These are phyloP conservation scores for Polychaeton citri DNA, from an alignment of 2,329 filamentous ascomycete species.

Conservation along the genomic window DNA sequence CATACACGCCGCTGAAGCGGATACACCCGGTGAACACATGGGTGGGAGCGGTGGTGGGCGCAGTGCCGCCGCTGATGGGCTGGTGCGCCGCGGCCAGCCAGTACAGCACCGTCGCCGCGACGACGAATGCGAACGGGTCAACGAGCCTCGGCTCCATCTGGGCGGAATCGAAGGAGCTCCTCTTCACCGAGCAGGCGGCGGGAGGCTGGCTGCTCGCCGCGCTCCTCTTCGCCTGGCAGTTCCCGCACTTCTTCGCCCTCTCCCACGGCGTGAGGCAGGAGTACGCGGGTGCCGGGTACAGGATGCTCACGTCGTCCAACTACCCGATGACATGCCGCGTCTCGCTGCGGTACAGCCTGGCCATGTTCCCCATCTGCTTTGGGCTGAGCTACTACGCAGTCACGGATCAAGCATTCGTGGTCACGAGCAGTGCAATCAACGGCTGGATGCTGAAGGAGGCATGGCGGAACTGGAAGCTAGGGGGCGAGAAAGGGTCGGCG, in stretches of 20 bases:
- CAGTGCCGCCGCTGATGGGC: slow-evolving; percentile 91
- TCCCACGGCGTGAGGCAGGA: slow-evolving; percentile 82
- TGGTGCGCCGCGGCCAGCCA: slow-evolving; percentile 93
- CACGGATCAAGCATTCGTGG: slow-evolving; percentile 74
- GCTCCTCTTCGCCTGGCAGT: slow-evolving; percentile 89
- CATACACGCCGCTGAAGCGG: slow-evolving; percentile 88
- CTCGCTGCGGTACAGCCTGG: slow-evolving; percentile 70
- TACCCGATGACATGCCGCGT: slow-evolving; percentile 75
- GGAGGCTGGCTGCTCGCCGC: slow-evolving; percentile 84
- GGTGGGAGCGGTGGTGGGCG: slow-evolving; percentile 84
- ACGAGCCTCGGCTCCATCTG: slow-evolving; percentile 7
- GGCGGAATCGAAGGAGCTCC: slow-evolving; percentile 19
- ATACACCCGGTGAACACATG: slow-evolving; percentile 83
- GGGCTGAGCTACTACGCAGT: slow-evolving; percentile 66
- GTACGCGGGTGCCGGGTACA: slow-evolving; percentile 58
- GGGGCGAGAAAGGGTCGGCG: slow-evolving; percentile 69
- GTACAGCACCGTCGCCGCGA: slow-evolving; percentile 40
- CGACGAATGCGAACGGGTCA: slow-evolving; percentile 2
- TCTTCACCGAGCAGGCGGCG: slow-evolving; percentile 22
- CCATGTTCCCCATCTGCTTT: slow-evolving; percentile 76
- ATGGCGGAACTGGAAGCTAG: slow-evolving; percentile 62
- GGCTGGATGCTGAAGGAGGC: slow-evolving; percentile 73
- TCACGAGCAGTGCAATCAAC: slow-evolving; percentile 71
- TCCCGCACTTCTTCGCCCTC: slow-evolving; percentile 93
- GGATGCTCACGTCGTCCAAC: slow-evolving; percentile 76